Conservation (phyloP, 768 basidiomycete species). For the Suillus plorans region DNA sequence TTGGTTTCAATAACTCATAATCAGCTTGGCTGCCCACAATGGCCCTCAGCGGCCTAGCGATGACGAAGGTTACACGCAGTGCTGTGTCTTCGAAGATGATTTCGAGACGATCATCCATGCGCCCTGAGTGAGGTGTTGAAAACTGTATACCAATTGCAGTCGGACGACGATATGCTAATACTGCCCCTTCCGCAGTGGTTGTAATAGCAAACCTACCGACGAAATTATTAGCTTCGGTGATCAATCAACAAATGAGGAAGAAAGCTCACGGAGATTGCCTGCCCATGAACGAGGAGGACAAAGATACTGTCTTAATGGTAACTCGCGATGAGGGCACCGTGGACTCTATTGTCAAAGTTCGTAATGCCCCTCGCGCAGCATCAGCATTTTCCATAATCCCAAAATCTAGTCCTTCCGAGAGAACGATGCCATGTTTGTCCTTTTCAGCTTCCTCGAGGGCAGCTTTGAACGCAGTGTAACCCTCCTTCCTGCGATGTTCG, state of each 20-base stretch:
- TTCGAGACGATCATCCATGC: constrained; percentile 48
- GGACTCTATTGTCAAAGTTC: constrained; percentile 13
- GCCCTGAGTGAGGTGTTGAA: constrained; percentile 35
- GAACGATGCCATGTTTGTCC: constrained; percentile 51
- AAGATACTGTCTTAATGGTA: constrained; percentile 12
- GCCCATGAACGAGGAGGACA: constrained; percentile 6
- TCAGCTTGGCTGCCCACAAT: constrained; percentile 51
- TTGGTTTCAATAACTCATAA: constrained; percentile 46
- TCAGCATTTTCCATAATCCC: constrained; percentile 44
- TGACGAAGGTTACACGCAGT: constrained; percentile 40
- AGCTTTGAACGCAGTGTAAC: constrained; percentile 38
- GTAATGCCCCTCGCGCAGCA: constrained; percentile 20
- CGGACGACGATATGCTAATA: constrained; percentile 5
- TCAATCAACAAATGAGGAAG: not conserved
- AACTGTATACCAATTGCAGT: constrained; percentile 14
- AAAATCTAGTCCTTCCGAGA: constrained; percentile 49
- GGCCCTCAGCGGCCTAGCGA: constrained; percentile 44
- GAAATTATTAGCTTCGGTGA: not conserved
- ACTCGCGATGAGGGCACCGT: constrained; percentile 10
- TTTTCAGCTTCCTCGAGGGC: constrained; percentile 52
- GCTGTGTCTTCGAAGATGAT: constrained; percentile 41
- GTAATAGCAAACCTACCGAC: constrained; percentile 3
- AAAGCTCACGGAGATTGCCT: constrained; percentile 7
- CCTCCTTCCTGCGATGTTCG: constrained; percentile 38
- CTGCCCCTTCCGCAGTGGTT: not conserved